Percentiles rank a stretch among this genome's conserved stretches.
These are phyloP conservation scores for Leptodontidium sp. DNA, from an alignment of 2,329 filamentous ascomycete genomes.

Conservation along the genomic window DNA sequence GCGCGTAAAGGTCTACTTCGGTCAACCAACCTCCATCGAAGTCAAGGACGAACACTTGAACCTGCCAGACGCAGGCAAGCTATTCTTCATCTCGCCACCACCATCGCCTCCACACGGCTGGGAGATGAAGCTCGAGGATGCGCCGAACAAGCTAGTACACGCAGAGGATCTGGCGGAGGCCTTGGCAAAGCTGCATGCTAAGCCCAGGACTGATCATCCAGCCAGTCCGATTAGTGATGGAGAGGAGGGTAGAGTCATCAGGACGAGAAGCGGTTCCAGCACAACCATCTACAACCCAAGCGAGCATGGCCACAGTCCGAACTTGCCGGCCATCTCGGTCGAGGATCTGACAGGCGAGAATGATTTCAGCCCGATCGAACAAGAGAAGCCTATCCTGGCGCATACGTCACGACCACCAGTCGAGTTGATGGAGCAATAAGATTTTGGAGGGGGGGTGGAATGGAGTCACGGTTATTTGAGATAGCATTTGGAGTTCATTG, in stretches of 20 bases:
- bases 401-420: constrained; percentile 71
- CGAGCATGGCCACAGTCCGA: constrained; percentile 61
- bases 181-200: constrained; percentile 66
- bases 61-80: constrained; percentile 74
- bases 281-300: constrained; percentile 71
- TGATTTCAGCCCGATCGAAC: constrained; percentile 52
- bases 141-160: constrained; percentile 74
- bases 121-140: constrained; percentile 73
- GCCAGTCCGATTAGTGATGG: constrained; percentile 53
- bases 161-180: constrained; percentile 74
- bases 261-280: constrained; percentile 65
- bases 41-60: constrained; percentile 64
- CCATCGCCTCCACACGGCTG: constrained; percentile 74
- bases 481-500: constrained; percentile 22
- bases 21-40: constrained; percentile 66
- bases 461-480: constrained; percentile 6
- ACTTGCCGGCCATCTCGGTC: constrained; percentile 70
- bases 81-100: constrained; percentile 77
- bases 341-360: constrained; percentile 69
- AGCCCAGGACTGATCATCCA: constrained; percentile 47
- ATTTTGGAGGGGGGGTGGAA: not conserved
- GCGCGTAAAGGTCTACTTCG: constrained; percentile 74
- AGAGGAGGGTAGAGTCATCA: constrained; percentile 25
- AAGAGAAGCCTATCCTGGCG: constrained; percentile 59
- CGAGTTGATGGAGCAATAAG: constrained; percentile 62